phyloP scores from a whole-genome alignment of 495 filamentous ascomycete species.

The Haplographium delicatum region DNA sequence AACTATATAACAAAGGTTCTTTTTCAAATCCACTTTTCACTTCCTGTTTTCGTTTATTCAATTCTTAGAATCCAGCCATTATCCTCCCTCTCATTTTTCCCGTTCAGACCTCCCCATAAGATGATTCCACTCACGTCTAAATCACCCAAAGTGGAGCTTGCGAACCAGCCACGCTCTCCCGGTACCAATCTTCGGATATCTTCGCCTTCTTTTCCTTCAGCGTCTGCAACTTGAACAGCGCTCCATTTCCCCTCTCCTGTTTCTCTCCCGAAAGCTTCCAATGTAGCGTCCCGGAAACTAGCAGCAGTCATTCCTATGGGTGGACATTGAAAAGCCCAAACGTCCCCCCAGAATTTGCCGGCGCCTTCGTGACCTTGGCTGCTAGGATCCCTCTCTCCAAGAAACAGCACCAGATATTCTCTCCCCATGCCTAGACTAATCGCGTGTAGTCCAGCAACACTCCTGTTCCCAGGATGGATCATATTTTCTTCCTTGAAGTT shows the following conservation, averaged over 20 bases:
- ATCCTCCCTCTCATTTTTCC: conserved; percentile 36
- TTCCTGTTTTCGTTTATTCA: conserved; percentile 10
- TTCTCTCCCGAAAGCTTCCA: conserved; percentile 45
- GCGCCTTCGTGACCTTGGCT: conserved; percentile 58
- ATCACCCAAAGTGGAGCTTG: conserved; percentile 41
- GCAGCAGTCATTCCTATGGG: conserved; percentile 45
- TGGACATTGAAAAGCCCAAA: conserved; percentile 68
- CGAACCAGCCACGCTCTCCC: conserved; percentile 41
- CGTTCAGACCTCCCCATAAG: conserved; percentile 46
- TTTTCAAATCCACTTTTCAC: not conserved
- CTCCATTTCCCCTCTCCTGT: conserved; percentile 49
- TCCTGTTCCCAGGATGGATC: conserved; percentile 33
- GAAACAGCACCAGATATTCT: conserved; percentile 56
- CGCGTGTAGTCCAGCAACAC: conserved; percentile 40
- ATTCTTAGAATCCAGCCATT: conserved; percentile 53
- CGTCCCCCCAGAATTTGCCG: conserved; percentile 63
- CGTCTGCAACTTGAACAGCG: conserved; percentile 36
- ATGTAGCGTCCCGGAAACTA: conserved; percentile 46
- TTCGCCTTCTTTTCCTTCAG: conserved; percentile 33
- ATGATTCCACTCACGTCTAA: conserved; percentile 46
- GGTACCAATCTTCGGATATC: conserved; percentile 30
- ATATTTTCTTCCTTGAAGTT: conserved; percentile 23
- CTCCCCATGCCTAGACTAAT: conserved; percentile 47
- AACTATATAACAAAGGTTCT: not conserved
- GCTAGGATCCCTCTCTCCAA: conserved; percentile 63